Percentiles rank a stretch among this genome's conserved stretches.
Evolutionary conservation across 2,329 filamentous ascomycete genomes (phyloP).

Genomic region (Colletotrichum paranaense): DNA sequence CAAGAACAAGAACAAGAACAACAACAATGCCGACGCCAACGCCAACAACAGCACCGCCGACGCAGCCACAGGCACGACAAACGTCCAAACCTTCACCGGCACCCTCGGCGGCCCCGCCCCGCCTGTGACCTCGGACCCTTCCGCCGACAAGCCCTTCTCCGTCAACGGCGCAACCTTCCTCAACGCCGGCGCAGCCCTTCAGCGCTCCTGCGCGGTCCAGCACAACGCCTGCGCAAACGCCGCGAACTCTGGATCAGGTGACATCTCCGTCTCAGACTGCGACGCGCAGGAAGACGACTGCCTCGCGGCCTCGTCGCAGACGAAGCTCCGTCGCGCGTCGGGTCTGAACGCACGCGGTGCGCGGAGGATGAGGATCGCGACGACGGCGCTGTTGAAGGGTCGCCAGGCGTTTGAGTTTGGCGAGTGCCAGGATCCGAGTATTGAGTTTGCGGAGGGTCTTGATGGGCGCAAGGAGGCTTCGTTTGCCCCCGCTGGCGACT

Average conservation of each 20-base stretch:
- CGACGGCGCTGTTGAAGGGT: neutral
- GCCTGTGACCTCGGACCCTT: slow-evolving; percentile 50
- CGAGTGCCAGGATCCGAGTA: slow-evolving; percentile 58
- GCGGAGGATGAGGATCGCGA: slow-evolving; percentile 37
- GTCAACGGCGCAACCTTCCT: slow-evolving; percentile 69
- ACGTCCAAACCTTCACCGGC: slow-evolving; percentile 60
- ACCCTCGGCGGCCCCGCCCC: slow-evolving; percentile 55
- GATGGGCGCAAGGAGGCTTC: slow-evolving; percentile 59
- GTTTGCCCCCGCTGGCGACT: slow-evolving; percentile 55
- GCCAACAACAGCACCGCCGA: slow-evolving; percentile 7
- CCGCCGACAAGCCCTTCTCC: slow-evolving; percentile 54
- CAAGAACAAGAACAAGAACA: slow-evolving; percentile 26
- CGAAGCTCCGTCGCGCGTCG: slow-evolving; percentile 31
- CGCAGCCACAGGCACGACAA: slow-evolving; percentile 38
- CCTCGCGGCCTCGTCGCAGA: slow-evolving; percentile 39
- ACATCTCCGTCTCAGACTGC: slow-evolving; percentile 53
- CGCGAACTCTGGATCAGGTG: slow-evolving; percentile 55
- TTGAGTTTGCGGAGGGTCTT: slow-evolving; percentile 60
- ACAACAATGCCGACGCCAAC: slow-evolving; percentile 13
- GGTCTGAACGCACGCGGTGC: slow-evolving; percentile 8
- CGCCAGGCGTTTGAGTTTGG: slow-evolving; percentile 53
- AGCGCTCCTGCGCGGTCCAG: slow-evolving; percentile 62
- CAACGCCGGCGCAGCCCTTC: slow-evolving; percentile 56
- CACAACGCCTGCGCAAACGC: slow-evolving; percentile 63
- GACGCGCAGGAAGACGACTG: slow-evolving; percentile 55